Conservation (phyloP, 2,329 filamentous ascomycete species). For the Trichophyton schoenleinii region DNA sequence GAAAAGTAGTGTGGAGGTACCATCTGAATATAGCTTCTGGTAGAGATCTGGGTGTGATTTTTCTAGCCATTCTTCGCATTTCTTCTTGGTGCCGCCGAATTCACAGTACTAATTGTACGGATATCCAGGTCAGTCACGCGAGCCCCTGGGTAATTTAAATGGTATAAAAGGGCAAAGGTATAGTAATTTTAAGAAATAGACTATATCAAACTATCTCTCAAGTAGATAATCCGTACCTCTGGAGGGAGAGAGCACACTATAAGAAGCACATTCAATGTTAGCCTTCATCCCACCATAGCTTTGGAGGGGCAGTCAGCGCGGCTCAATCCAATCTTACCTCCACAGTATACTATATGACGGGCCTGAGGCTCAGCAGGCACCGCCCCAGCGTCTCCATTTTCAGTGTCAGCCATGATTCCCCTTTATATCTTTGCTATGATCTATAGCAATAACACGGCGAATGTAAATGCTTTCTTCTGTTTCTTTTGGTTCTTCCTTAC, state of each 20-base stretch:
- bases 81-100: slow-evolving; percentile 90
- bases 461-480: neutral
- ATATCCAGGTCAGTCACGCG: slow-evolving; percentile 1
- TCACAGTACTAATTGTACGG: slow-evolving; percentile 70
- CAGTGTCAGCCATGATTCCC: slow-evolving; percentile 11
- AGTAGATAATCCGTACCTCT: slow-evolving; percentile 45
- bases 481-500: neutral
- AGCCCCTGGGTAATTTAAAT: neutral
- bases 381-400: slow-evolving; percentile 8
- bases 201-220: neutral
- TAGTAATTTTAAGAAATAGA: neutral
- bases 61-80: slow-evolving; percentile 92
- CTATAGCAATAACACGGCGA: neutral
- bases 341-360: slow-evolving; percentile 49
- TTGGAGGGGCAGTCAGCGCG: slow-evolving; percentile 1
- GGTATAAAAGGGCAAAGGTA: neutral
- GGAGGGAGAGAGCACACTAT: slow-evolving; percentile 53
- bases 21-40: slow-evolving; percentile 69
- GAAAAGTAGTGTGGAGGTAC: slow-evolving; percentile 34
- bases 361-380: slow-evolving; percentile 32
- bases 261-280: slow-evolving; percentile 3
- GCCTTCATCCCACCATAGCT: neutral
- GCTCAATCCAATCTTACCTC: slow-evolving; percentile 33
- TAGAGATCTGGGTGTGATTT: slow-evolving; percentile 63
- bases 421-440: neutral